These are phyloP conservation scores for Boletus rufocinnamomeus DNA, from an alignment of 768 basidiomycete species.

Conservation along the genomic window DNA sequence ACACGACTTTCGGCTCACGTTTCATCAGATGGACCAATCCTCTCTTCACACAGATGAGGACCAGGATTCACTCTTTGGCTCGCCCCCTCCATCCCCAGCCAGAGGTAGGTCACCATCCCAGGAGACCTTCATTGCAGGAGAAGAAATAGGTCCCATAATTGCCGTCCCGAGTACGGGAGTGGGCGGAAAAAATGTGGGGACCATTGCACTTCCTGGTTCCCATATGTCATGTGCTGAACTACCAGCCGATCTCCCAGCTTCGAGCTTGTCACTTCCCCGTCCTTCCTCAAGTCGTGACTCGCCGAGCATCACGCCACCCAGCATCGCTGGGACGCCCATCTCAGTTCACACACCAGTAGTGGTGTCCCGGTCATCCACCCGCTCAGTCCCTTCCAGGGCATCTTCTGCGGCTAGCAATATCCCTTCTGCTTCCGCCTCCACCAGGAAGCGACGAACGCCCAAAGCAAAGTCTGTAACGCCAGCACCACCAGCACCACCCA, in stretches of 20 bases:
- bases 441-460: slow-evolving; percentile 37
- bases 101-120: slow-evolving; percentile 80
- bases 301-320: slow-evolving; percentile 40
- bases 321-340: slow-evolving; percentile 14
- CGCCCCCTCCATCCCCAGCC: slow-evolving; percentile 69
- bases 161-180: slow-evolving; percentile 31
- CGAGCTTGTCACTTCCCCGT: slow-evolving; percentile 41
- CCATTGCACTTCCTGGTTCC: slow-evolving; percentile 98
- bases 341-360: slow-evolving; percentile 2
- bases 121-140: slow-evolving; percentile 25
- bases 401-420: slow-evolving; percentile 11
- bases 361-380: slow-evolving; percentile 17
- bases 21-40: slow-evolving; percentile 23
- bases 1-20: slow-evolving; percentile 17
- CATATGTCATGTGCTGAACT: slow-evolving; percentile 81
- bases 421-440: slow-evolving; percentile 7
- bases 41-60: slow-evolving; percentile 36
- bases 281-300: slow-evolving; percentile 26
- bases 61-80: slow-evolving; percentile 77
- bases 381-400: slow-evolving; percentile 9
- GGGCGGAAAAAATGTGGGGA: slow-evolving; percentile 72
- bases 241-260: slow-evolving; percentile 77
- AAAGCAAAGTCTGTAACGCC: slow-evolving; percentile 44
- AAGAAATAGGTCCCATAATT: slow-evolving; percentile 13
- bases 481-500: slow-evolving; percentile 53